Conservation (phyloP, 2,329 filamentous ascomycete genomes). For the Penicillium verrucosum region DNA sequence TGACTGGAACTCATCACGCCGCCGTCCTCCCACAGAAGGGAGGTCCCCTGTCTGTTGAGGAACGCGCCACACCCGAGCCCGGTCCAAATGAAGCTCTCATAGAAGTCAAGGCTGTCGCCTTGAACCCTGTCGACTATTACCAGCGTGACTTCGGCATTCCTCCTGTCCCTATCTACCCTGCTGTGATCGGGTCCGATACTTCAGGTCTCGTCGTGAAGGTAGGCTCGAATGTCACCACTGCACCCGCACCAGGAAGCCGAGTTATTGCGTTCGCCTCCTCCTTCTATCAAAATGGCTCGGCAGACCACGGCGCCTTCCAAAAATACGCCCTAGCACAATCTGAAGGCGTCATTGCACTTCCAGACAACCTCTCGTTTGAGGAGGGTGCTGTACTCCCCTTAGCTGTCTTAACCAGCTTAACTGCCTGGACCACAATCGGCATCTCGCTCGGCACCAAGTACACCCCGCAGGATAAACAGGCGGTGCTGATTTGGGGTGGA, state of each 20-base stretch:
- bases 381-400: neutral
- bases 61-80: neutral
- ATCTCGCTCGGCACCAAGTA: neutral
- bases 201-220: neutral
- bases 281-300: neutral
- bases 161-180: neutral
- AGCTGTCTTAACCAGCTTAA: neutral
- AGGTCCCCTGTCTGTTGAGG: neutral
- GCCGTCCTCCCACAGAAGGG: neutral
- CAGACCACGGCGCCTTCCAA: neutral
- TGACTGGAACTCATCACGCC: neutral
- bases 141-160: neutral
- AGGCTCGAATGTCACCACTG: neutral
- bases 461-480: neutral
- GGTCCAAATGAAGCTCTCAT: neutral
- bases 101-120: neutral
- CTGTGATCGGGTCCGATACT: neutral
- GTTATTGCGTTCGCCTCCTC: neutral
- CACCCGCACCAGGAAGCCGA: neutral
- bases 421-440: neutral
- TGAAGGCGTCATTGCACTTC: neutral
- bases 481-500: neutral
- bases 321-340: neutral
- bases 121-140: neutral
- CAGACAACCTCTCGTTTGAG: neutral